These are phyloP conservation scores for Tricharina praecox DNA, from an alignment of 495 filamentous ascomycete genomes.

Conservation along the genomic window DNA sequence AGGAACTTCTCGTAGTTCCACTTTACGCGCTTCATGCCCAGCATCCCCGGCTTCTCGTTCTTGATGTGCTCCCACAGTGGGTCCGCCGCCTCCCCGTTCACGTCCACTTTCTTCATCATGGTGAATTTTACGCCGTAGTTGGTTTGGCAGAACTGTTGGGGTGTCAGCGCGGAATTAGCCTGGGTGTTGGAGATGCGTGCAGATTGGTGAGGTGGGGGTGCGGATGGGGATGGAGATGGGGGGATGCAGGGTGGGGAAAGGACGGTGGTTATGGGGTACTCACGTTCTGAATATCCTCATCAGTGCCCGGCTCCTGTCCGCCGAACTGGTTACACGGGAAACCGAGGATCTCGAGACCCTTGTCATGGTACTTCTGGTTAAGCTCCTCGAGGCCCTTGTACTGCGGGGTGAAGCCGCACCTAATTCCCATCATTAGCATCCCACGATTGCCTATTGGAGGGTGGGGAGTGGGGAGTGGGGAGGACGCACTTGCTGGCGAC, in stretches of 20 bases:
- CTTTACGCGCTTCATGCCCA: constrained; percentile 49
- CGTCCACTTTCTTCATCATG: constrained; percentile 75
- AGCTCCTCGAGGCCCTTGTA: constrained; percentile 79
- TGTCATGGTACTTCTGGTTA: constrained; percentile 58
- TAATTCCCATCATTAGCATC: no score
- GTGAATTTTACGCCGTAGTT: constrained; percentile 96
- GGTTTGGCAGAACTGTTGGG: constrained; percentile 27
- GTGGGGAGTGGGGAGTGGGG: background rate
- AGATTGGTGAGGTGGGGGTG: no score
- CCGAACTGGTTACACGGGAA: constrained; percentile 99
- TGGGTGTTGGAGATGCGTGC: no score
- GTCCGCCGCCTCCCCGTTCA: constrained; percentile 69
- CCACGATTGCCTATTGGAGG: constrained; percentile 3
- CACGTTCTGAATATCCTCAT: constrained; percentile 65
- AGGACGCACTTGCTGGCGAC: constrained; percentile 65
- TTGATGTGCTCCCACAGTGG: constrained; percentile 85
- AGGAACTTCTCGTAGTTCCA: constrained; percentile 63
- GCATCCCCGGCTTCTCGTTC: constrained; percentile 57
- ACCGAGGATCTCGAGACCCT: constrained; percentile 71
- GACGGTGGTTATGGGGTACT: no score
- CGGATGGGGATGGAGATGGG: no score
- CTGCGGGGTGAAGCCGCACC: constrained; percentile 94
- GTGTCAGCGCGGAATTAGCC: background rate
- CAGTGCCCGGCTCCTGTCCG: constrained; percentile 67
- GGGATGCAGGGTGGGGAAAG: background rate